A percentile compares a stretch with the other conserved stretches of the same genome.
Conservation (phyloP, 2,329 filamentous ascomycete species). For the Sordariomycetes sp. region DNA sequence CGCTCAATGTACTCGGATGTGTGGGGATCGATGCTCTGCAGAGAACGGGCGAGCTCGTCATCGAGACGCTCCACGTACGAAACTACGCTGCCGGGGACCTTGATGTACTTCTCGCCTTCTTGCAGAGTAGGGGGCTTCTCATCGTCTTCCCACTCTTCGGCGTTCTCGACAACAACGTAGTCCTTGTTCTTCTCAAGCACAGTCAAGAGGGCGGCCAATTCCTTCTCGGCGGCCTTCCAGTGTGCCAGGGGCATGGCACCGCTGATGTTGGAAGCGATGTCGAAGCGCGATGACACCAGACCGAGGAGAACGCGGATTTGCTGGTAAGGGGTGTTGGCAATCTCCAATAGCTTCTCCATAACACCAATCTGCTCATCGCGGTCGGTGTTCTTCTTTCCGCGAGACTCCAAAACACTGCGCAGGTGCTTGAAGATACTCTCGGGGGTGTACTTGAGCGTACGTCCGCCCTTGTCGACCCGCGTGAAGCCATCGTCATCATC, state of each 20-base stretch:
- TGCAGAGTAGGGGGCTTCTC: conserved; percentile 78
- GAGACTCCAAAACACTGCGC: conserved; percentile 82
- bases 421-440: conserved; percentile 98
- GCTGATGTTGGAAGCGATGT: conserved; percentile 70
- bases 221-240: conserved; percentile 90
- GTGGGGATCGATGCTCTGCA: conserved; percentile 96
- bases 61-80: conserved; percentile 93
- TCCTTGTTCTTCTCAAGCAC: conserved; percentile 72
- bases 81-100: conserved; percentile 86
- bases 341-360: conserved; percentile 92
- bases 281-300: conserved; percentile 88
- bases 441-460: conserved; percentile 82
- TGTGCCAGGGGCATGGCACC: conserved; percentile 88
- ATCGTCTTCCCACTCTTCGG: conserved; percentile 98
- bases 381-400: conserved; percentile 99
- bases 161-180: conserved; percentile 80
- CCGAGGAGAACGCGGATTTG: conserved; percentile 86
- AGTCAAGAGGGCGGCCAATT: conserved; percentile 68
- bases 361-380: conserved; percentile 88
- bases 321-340: conserved; percentile 86
- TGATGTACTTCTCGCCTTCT: conserved; percentile 71
- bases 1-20: conserved; percentile 98
- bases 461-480: conserved; percentile 81
- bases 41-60: conserved; percentile 92
- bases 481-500: conserved; percentile 80